These are phyloP conservation scores for Fusarium lateritium DNA, from an alignment of 2,329 filamentous ascomycete genomes.

Conservation along the genomic window DNA sequence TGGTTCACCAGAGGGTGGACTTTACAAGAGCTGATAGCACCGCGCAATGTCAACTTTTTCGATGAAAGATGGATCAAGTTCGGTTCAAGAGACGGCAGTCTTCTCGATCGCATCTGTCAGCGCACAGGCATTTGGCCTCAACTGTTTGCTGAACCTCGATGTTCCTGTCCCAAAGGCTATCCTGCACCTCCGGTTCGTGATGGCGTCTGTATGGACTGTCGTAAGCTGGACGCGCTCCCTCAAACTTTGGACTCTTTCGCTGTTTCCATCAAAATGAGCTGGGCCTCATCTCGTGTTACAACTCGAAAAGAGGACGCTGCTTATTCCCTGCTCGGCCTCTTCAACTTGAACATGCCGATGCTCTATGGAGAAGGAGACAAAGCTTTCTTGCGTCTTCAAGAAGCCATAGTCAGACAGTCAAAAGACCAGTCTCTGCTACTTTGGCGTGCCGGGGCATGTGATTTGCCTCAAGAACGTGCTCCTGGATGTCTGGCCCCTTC, in stretches of 20 bases:
- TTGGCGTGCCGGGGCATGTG: conserved; percentile 21
- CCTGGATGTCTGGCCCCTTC: conserved; percentile 40
- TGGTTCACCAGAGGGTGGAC: conserved; percentile 49
- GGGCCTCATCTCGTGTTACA: conserved; percentile 47
- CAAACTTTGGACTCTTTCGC: conserved; percentile 43
- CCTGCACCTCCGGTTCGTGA: conserved; percentile 20
- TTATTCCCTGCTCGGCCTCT: conserved; percentile 52
- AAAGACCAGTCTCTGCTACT: conserved; percentile 46
- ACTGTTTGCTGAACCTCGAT: conserved; percentile 41
- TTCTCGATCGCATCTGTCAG: conserved; percentile 36
- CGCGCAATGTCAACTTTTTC: conserved; percentile 49
- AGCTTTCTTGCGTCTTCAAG: conserved; percentile 44
- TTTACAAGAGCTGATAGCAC: conserved; percentile 52
- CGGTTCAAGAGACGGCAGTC: conserved; percentile 42
- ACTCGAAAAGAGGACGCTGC: conserved; percentile 51
- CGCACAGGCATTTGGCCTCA: conserved; percentile 39
- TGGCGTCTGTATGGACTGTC: conserved; percentile 35
- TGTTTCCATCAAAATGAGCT: conserved; percentile 48
- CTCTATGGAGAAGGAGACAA: conserved; percentile 51
- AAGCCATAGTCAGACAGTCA: conserved; percentile 43
- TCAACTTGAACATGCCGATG: conserved; percentile 51
- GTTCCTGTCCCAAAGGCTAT: conserved; percentile 17
- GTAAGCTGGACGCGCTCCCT: conserved; percentile 30
- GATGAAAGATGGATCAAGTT: conserved; percentile 47
- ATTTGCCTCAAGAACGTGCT: neutral